phyloP scores from a whole-genome alignment of 2,329 filamentous ascomycete genomes.

The Beauveria sp. region DNA sequence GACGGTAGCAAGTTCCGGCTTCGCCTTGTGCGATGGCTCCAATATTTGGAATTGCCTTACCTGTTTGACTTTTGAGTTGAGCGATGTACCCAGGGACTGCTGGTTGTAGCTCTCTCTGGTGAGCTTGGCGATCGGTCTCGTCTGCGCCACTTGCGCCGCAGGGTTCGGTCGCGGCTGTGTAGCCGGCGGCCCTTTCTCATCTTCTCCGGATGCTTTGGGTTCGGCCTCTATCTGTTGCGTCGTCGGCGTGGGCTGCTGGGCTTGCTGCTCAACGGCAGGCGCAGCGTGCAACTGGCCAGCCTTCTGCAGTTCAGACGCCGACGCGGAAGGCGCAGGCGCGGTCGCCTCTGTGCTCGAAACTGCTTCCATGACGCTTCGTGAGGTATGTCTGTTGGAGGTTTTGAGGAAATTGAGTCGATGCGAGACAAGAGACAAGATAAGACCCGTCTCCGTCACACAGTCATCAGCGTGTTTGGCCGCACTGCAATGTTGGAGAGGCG shows the following conservation, averaged over 20 bases:
- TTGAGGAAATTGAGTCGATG: not conserved
- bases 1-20: not conserved
- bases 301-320: not conserved
- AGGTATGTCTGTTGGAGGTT: not conserved
- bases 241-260: not conserved
- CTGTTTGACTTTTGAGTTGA: conserved; percentile 62
- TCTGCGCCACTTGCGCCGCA: conserved; percentile 15
- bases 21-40: not conserved
- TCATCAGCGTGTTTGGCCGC: not conserved
- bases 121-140: conserved; percentile 19
- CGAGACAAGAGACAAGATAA: not conserved
- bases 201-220: not conserved
- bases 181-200: not conserved
- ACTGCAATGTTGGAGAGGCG: not conserved
- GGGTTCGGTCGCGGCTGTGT: conserved; percentile 10
- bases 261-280: conserved; percentile 14
- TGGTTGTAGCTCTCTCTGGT: conserved; percentile 49
- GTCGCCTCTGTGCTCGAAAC: not conserved
- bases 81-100: conserved; percentile 58
- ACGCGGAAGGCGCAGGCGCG: not conserved
- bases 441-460: conserved; percentile 6
- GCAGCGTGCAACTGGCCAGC: conserved; percentile 11
- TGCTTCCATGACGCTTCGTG: not conserved
- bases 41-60: conserved; percentile 34
- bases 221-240: not conserved